Evolutionary conservation across 768 basidiomycete species (phyloP).

Genomic region (Russula earlei): DNA sequence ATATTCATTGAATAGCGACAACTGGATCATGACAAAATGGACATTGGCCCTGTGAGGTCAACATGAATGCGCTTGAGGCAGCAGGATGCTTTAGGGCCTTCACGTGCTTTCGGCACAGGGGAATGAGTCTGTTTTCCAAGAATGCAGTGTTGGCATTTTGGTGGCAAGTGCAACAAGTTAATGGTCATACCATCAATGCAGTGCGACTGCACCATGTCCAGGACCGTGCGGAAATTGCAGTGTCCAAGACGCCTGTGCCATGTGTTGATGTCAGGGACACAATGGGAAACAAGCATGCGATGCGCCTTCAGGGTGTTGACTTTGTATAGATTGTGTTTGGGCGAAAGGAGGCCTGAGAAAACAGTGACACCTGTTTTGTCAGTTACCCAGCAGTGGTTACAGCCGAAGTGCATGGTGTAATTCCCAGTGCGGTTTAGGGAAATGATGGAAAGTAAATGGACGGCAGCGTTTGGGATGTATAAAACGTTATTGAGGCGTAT

Average conservation of each 20-base stretch:
- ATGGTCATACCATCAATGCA: neutral
- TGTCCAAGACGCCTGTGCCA: neutral
- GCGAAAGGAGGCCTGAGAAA: neutral
- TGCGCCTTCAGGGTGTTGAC: neutral
- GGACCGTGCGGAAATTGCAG: neutral
- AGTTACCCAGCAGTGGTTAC: neutral
- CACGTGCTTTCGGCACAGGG: neutral
- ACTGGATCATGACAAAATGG: too few relatives aligned
- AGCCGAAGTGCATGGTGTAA: too few relatives aligned
- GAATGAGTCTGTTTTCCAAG: neutral
- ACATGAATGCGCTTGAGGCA: neutral
- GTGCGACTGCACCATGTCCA: neutral
- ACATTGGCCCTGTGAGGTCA: neutral
- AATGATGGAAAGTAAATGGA: too few relatives aligned
- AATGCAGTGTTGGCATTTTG: neutral
- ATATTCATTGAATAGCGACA: too few relatives aligned
- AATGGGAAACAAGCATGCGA: too few relatives aligned
- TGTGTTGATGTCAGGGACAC: neutral
- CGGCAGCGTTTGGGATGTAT: neutral
- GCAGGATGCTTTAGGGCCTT: neutral
- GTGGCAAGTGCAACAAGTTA: neutral
- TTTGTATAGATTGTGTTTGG: neutral
- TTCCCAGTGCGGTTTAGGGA: too few relatives aligned
- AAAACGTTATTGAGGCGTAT: neutral
- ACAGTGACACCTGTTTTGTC: too few relatives aligned